A percentile compares a stretch with the other conserved stretches of the same genome.
phyloP scores from a whole-genome alignment of 208 protist genomes.

The Leptomonas seymouri region DNA sequence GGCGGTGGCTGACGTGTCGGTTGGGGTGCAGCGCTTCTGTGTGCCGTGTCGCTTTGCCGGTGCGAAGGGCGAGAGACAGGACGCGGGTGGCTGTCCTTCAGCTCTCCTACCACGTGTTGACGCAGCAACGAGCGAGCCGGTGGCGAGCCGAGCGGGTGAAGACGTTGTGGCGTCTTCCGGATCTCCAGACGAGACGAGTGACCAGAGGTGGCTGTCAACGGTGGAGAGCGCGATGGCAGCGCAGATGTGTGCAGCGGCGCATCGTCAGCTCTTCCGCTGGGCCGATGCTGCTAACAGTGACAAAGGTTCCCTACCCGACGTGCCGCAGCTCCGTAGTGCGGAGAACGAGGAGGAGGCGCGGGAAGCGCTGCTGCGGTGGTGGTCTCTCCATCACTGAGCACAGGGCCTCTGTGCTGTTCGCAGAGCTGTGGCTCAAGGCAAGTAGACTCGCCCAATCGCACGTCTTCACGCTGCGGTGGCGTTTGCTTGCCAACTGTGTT shows the following conservation, averaged over 20 bases:
- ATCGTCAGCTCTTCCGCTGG: conserved; percentile 4
- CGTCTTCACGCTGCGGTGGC: no score
- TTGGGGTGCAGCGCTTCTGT: neutral
- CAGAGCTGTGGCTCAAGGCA: no score
- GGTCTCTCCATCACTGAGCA: conserved; percentile 7
- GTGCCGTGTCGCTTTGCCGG: neutral
- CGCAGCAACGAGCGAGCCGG: neutral
- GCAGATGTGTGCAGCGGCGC: conserved; percentile 1
- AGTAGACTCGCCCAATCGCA: no score
- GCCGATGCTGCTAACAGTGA: neutral
- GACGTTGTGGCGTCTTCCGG: neutral
- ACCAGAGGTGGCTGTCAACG: neutral
- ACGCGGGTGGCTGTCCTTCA: neutral
- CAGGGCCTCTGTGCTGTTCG: no score
- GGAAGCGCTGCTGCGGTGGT: conserved; percentile 17
- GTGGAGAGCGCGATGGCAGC: conserved; percentile 2
- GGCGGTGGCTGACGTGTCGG: neutral
- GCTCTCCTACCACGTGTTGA: neutral
- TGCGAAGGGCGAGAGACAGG: neutral
- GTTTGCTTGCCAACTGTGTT: no score
- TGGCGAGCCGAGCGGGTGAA: neutral
- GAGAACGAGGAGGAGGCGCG: neutral
- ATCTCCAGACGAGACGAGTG: neutral
- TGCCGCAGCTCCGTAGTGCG: neutral
- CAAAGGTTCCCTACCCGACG: neutral